Percentiles rank a stretch among this genome's conserved stretches.
Conservation (phyloP, 805 yeast genomes). For the Kuraishia floccosa region DNA sequence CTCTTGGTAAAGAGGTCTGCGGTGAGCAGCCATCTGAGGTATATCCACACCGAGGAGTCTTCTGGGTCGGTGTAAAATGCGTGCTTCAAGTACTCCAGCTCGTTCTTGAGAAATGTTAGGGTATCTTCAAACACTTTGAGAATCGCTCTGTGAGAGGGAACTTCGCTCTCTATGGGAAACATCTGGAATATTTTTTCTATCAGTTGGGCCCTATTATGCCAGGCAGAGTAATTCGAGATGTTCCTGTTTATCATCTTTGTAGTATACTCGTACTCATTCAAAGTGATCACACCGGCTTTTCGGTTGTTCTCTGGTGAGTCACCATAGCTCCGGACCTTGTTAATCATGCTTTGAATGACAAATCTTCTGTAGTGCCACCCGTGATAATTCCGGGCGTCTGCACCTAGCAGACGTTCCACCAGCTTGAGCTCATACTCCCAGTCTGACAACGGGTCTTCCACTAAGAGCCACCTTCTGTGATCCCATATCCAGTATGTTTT, state of each 20-base stretch:
- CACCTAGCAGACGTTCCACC: constrained; percentile 53
- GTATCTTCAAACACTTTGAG: constrained; percentile 5
- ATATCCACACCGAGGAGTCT: constrained; percentile 90
- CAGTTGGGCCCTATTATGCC: constrained; percentile 80
- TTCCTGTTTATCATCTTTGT: constrained; percentile 68
- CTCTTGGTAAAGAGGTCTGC: constrained; percentile 24
- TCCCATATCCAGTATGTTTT: constrained; percentile 97
- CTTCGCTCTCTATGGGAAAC: constrained; percentile 5
- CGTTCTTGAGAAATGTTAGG: constrained; percentile 32
- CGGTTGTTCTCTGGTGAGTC: constrained; percentile 5
- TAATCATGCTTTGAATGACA: constrained; percentile 33
- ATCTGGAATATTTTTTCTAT: constrained; percentile 37
- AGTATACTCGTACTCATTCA: constrained; percentile 65
- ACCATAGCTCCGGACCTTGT: constrained; percentile 15
- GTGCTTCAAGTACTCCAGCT: constrained; percentile 58
- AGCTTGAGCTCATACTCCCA: constrained; percentile 67
- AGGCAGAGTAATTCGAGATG: constrained; percentile 90
- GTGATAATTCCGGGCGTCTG: constrained; percentile 81
- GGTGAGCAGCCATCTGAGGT: constrained; percentile 66
- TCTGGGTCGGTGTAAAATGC: constrained; percentile 91
- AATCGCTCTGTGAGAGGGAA: constrained; percentile 3
- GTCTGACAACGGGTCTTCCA: constrained; percentile 34
- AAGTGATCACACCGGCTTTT: constrained; percentile 13
- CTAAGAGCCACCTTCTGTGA: constrained; percentile 78
- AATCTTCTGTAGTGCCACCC: constrained; percentile 93